phyloP scores from a whole-genome alignment of 2,329 filamentous ascomycete species.

The Epichloe sibirici region DNA sequence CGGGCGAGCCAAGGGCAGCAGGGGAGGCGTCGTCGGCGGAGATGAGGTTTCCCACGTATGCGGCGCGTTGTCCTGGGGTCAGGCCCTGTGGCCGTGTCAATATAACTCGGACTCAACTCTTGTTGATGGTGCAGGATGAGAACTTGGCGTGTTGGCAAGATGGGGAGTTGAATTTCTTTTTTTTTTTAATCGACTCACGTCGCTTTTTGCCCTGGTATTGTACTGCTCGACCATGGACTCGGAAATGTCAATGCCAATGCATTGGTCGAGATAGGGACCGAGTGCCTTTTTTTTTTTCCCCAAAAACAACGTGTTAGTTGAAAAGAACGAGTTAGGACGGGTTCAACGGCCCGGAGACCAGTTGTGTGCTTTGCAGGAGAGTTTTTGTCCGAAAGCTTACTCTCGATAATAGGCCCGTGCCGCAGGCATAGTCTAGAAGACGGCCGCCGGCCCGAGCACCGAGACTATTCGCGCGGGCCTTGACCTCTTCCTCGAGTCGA shows the following conservation, averaged over 20 bases:
- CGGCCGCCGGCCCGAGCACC: constrained; percentile 37
- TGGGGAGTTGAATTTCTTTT: too few species aligned
- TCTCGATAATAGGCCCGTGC: constrained; percentile 52
- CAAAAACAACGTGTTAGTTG: too few species aligned
- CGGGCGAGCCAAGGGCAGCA: constrained; percentile 41
- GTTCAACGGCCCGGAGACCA: too few species aligned
- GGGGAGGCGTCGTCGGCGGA: constrained; percentile 33
- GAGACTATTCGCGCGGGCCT: constrained; percentile 44
- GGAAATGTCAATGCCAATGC: constrained; percentile 58
- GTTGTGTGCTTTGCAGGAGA: too few species aligned
- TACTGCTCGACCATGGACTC: constrained; percentile 58
- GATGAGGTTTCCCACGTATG: constrained; percentile 46
- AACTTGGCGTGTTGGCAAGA: neutral
- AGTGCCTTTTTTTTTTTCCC: constrained; percentile 10
- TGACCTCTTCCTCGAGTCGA: constrained; percentile 42
- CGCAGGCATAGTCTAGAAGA: constrained; percentile 66
- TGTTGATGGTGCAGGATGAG: neutral
- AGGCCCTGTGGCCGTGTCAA: constrained; percentile 28
- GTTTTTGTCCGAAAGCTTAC: neutral
- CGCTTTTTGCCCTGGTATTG: constrained; percentile 46
- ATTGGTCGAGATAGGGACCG: constrained; percentile 30
- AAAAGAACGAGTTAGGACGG: too few species aligned
- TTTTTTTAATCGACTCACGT: too few species aligned
- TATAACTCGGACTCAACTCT: neutral
- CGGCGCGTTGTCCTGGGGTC: constrained; percentile 38